A percentile compares a stretch with the other conserved stretches of the same genome.
phyloP scores from a whole-genome alignment of 2,329 filamentous ascomycete species.

The Shiraia bambusicola region DNA sequence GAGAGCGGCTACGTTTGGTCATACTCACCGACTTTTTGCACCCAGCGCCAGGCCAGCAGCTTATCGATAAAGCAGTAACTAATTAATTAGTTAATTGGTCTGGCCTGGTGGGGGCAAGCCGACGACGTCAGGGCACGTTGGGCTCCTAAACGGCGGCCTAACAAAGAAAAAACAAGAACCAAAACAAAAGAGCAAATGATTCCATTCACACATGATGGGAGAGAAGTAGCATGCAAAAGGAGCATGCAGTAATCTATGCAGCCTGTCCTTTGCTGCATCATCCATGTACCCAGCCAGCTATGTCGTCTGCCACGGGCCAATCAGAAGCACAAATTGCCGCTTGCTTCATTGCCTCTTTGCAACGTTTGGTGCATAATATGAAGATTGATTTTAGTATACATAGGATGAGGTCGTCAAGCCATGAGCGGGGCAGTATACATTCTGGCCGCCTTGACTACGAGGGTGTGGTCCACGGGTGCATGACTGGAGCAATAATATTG shows the following conservation, averaged over 20 bases:
- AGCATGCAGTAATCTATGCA: conserved; percentile 24
- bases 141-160: background rate
- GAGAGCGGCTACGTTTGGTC: conserved; percentile 33
- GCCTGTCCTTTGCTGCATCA: conserved; percentile 27
- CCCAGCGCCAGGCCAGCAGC: conserved; percentile 25
- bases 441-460: no score
- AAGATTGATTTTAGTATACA: conserved; percentile 31
- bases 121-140: conserved; percentile 26
- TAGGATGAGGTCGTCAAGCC: no score
- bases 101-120: conserved; percentile 25
- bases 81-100: no score
- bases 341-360: conserved; percentile 34
- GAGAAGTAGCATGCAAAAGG: conserved; percentile 9
- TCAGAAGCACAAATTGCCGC: conserved; percentile 19
- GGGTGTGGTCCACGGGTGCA: no score
- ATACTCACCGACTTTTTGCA: conserved; percentile 41
- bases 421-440: conserved; percentile 40
- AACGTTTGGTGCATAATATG: conserved; percentile 24
- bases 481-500: no score
- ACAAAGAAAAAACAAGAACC: conserved; percentile 2
- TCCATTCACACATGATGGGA: background rate
- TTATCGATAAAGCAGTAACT: conserved; percentile 37
- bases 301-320: conserved; percentile 32
- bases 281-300: conserved; percentile 26
- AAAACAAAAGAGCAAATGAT: background rate